phyloP scores from a whole-genome alignment of 805 yeast species.

The Kodamaea jinghongensis region DNA sequence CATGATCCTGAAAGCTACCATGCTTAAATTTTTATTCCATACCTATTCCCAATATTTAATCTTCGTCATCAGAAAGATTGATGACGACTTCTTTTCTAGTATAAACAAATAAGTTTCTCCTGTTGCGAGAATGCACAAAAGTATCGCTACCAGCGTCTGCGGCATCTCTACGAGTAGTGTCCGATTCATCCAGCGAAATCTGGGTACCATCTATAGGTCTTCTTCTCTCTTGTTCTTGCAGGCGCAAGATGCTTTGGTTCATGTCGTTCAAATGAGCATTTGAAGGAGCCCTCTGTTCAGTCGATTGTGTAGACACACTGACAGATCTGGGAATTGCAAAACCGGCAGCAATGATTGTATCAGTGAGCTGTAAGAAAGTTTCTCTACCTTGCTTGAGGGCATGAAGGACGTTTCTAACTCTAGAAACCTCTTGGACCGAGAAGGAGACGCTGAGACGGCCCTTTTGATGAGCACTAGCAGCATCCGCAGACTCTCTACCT shows the following conservation, averaged over 20 bases:
- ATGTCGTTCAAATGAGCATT: slow-evolving; percentile 12
- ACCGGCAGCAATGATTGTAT: slow-evolving; percentile 55
- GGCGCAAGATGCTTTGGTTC: slow-evolving; percentile 7
- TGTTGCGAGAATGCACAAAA: slow-evolving; percentile 10
- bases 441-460: slow-evolving; percentile 2
- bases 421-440: neutral
- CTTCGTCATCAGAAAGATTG: slow-evolving; percentile 23
- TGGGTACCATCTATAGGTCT: neutral
- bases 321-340: slow-evolving; percentile 55
- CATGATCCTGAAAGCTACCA: no score
- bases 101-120: slow-evolving; percentile 39
- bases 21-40: neutral
- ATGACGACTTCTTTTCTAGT: slow-evolving; percentile 36
- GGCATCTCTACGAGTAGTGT: neutral
- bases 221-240: slow-evolving; percentile 2
- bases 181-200: neutral
- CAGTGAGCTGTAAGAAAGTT: slow-evolving; percentile 45
- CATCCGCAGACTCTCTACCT: no score
- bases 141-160: slow-evolving; percentile 1
- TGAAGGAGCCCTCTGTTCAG: slow-evolving; percentile 7
- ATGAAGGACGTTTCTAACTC: slow-evolving; percentile 4
- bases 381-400: slow-evolving; percentile 26
- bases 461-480: no score
- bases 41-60: neutral
- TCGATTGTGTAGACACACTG: slow-evolving; percentile 26